These are phyloP conservation scores for Boechera stricta DNA, from an alignment of 345 rosid species.

Conservation along the genomic window DNA sequence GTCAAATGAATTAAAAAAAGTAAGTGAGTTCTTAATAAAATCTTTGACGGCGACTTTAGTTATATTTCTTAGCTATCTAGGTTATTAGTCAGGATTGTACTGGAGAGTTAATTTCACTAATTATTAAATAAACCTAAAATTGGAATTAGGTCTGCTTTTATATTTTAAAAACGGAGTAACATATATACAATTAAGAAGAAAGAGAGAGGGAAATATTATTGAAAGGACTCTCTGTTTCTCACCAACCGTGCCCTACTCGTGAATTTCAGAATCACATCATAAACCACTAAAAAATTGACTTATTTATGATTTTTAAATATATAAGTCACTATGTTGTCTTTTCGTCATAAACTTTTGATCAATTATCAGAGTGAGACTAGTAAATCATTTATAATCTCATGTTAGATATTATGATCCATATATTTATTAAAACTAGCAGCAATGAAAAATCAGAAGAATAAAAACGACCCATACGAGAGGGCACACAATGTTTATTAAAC, in stretches of 20 bases:
- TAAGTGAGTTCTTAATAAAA: conserved; percentile 24
- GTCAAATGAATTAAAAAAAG: not conserved
- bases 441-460: conserved; percentile 1
- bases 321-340: conserved; percentile 17
- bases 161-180: not conserved
- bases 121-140: not conserved
- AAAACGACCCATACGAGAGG: not conserved
- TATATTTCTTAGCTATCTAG: not conserved
- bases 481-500: conserved; percentile 16
- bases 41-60: conserved; percentile 21
- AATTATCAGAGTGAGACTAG: conserved; percentile 8
- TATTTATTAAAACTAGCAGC: not conserved
- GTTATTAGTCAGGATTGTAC: not conserved
- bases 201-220: conserved; percentile 13
- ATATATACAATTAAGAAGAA: conserved; percentile 7
- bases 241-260: conserved; percentile 43
- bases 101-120: conserved; percentile 14
- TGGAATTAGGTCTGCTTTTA: conserved; percentile 9
- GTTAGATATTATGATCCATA: not conserved
- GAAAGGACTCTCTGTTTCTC: conserved; percentile 39
- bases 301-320: not conserved
- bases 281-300: conserved; percentile 21
- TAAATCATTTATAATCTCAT: not conserved
- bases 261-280: conserved; percentile 10
- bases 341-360: not conserved